Evolutionary conservation across 495 filamentous ascomycete genomes (phyloP).

Genomic region (Cryomyces antarcticus): DNA sequence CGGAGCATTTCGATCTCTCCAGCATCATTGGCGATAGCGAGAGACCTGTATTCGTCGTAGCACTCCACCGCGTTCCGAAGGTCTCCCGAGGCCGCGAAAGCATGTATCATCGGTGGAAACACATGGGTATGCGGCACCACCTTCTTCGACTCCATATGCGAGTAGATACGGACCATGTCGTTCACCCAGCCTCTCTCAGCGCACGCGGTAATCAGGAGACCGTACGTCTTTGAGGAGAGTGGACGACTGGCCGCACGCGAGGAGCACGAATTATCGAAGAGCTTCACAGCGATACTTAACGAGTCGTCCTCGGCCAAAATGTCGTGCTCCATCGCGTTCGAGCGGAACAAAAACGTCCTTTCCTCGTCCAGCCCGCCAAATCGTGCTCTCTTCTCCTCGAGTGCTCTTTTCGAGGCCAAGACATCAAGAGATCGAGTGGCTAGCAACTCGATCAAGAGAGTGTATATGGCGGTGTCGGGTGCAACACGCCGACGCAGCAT

Average conservation of each 20-base stretch:
- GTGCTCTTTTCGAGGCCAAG: constrained; percentile 38
- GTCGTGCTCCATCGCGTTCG: constrained; percentile 61
- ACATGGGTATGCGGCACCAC: constrained; percentile 56
- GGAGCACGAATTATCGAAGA: constrained; percentile 55
- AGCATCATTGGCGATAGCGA: constrained; percentile 62
- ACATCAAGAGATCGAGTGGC: constrained; percentile 59
- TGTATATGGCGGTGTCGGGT: constrained; percentile 70
- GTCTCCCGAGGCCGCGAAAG: constrained; percentile 64
- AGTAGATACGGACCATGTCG: constrained; percentile 76
- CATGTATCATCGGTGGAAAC: constrained; percentile 81
- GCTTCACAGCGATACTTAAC: constrained; percentile 56
- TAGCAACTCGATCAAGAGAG: constrained; percentile 63
- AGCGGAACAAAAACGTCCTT: constrained; percentile 76
- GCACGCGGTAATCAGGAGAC: constrained; percentile 63
- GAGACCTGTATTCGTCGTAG: constrained; percentile 77
- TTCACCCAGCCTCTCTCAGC: constrained; percentile 55
- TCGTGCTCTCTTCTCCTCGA: constrained; percentile 57
- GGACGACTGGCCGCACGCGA: constrained; percentile 25
- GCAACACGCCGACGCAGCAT: constrained; percentile 74
- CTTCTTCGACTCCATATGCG: constrained; percentile 65
- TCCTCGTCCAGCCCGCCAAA: constrained; percentile 74
- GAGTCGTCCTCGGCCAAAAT: constrained; percentile 75
- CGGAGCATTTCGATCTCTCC: constrained; percentile 52
- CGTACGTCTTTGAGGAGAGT: constrained; percentile 58
- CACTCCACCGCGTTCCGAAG: constrained; percentile 78